Evolutionary conservation across 768 basidiomycete genomes (phyloP).

Genomic region (Termitomyces heimii): DNA sequence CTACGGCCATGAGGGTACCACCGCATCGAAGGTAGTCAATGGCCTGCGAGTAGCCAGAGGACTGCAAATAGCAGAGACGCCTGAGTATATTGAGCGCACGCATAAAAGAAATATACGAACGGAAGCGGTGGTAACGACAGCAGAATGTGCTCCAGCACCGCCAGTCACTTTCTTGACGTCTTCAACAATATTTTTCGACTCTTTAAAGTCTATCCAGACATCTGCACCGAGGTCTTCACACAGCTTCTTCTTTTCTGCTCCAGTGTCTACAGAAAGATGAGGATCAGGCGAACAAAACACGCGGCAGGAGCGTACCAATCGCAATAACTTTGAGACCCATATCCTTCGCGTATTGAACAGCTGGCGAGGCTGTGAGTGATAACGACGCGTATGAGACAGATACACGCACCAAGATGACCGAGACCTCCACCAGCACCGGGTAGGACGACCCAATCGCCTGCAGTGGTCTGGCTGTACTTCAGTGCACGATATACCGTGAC

Average conservation of each 20-base stretch:
- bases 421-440: slow-evolving; percentile 81
- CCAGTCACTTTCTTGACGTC: slow-evolving; percentile 59
- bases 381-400: background rate
- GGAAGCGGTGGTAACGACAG: slow-evolving; percentile 54
- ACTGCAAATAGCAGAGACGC: slow-evolving; percentile 12
- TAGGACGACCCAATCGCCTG: slow-evolving; percentile 73
- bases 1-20: slow-evolving; percentile 75
- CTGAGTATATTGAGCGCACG: background rate
- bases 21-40: slow-evolving; percentile 70
- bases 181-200: slow-evolving; percentile 56
- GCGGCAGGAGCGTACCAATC: slow-evolving; percentile 34
- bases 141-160: slow-evolving; percentile 69
- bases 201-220: slow-evolving; percentile 73
- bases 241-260: slow-evolving; percentile 2
- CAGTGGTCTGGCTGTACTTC: slow-evolving; percentile 58
- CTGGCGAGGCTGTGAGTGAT: slow-evolving; percentile 18
- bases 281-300: background rate
- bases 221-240: slow-evolving; percentile 37
- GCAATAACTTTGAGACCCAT: slow-evolving; percentile 81
- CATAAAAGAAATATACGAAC: slow-evolving; percentile 17
- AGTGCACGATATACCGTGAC: slow-evolving; percentile 85
- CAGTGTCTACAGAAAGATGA: background rate
- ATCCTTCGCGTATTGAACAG: slow-evolving; percentile 74
- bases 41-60: slow-evolving; percentile 45
- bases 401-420: slow-evolving; percentile 61